These are phyloP conservation scores for Cercospora sp. DNA, from an alignment of 2,329 filamentous ascomycete species.

Conservation along the genomic window DNA sequence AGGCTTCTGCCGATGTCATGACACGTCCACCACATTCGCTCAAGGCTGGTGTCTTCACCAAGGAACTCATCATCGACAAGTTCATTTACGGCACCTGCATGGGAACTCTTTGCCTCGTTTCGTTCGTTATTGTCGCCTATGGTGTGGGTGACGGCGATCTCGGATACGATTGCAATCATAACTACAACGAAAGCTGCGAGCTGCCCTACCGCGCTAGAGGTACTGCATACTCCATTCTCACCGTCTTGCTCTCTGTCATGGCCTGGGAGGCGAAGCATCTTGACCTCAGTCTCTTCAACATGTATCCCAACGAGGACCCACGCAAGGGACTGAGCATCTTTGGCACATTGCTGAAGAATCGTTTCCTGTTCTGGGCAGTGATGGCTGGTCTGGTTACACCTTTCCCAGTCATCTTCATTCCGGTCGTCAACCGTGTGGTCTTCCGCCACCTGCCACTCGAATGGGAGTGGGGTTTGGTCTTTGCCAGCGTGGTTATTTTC, in stretches of 20 bases:
- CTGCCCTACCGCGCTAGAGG: constrained; percentile 48
- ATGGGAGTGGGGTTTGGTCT: constrained; percentile 51
- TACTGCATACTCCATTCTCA: constrained; percentile 49
- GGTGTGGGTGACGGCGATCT: constrained; percentile 46
- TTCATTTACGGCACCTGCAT: constrained; percentile 52
- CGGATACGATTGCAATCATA: constrained; percentile 48
- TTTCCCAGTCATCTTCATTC: constrained; percentile 50
- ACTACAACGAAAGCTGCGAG: constrained; percentile 45
- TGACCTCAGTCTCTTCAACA: constrained; percentile 47
- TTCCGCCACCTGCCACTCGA: constrained; percentile 47
- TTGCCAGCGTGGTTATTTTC: constrained; percentile 45
- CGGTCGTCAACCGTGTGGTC: constrained; percentile 47
- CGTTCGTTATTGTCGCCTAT: constrained; percentile 49
- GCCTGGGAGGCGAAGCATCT: constrained; percentile 53
- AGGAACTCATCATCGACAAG: constrained; percentile 50
- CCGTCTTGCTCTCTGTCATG: constrained; percentile 48
- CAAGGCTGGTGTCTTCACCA: constrained; percentile 47
- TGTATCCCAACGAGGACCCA: constrained; percentile 41
- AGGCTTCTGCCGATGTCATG: constrained; percentile 50
- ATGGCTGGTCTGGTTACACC: constrained; percentile 45
- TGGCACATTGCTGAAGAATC: constrained; percentile 37
- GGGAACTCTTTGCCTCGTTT: constrained; percentile 47
- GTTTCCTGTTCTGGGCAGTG: constrained; percentile 48
- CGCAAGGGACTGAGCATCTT: constrained; percentile 39
- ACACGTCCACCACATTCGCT: constrained; percentile 47